These are phyloP conservation scores for Colletotrichum sp. DNA, from an alignment of 2,329 filamentous ascomycete genomes.

Conservation along the genomic window DNA sequence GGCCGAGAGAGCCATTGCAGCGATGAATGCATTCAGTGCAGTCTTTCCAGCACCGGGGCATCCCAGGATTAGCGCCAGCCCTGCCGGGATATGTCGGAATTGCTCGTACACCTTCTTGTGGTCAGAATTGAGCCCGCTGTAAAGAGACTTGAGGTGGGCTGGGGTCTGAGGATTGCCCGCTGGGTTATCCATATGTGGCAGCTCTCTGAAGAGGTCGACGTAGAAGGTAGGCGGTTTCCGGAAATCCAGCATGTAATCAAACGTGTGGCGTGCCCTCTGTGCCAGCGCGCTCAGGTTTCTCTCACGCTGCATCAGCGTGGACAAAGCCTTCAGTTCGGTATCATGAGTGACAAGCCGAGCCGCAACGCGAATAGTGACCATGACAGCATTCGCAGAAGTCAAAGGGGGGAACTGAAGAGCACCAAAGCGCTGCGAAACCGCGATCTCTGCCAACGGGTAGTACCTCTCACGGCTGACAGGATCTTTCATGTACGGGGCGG, in stretches of 20 bases:
- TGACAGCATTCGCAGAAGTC: background rate
- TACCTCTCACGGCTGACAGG: background rate
- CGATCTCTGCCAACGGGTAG: background rate
- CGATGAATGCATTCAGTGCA: constrained; percentile 48
- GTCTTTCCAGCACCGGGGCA: constrained; percentile 55
- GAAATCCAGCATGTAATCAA: constrained; percentile 14
- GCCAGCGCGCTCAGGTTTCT: background rate
- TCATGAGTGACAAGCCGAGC: constrained; percentile 6
- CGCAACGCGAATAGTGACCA: background rate
- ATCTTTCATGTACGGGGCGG: constrained; percentile 3
- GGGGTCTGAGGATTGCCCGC: background rate
- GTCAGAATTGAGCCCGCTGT: constrained; percentile 38
- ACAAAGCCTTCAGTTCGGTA: background rate
- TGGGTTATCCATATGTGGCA: constrained; percentile 15
- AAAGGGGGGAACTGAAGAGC: background rate
- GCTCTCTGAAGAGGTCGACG: constrained; percentile 7
- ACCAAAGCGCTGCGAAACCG: background rate
- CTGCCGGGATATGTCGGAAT: constrained; percentile 42
- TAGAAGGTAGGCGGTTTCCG: background rate
- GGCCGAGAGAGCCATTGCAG: constrained; percentile 35
- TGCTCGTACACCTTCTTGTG: constrained; percentile 40
- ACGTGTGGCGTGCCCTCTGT: background rate
- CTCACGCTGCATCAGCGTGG: background rate
- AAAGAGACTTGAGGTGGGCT: background rate
- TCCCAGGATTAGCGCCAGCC: constrained; percentile 49